A percentile compares a stretch with the other conserved stretches of the same genome.
These are phyloP conservation scores for Adansonia rubrostipa DNA, from an alignment of 441 rosid genomes.

Conservation along the genomic window DNA sequence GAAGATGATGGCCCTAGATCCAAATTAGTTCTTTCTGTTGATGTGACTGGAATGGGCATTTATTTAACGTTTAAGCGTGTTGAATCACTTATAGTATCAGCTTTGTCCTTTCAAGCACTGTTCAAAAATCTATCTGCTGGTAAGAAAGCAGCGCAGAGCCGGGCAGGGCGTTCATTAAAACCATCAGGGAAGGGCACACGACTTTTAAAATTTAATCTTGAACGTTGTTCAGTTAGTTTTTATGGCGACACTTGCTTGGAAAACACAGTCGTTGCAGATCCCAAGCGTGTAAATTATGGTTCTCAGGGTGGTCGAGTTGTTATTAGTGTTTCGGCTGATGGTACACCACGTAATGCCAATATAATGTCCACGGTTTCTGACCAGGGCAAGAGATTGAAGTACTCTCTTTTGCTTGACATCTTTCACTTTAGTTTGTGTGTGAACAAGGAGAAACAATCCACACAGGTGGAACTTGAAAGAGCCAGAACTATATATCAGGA, in stretches of 20 bases:
- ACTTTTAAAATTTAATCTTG: slow-evolving; percentile 77
- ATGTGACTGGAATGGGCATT: slow-evolving; percentile 86
- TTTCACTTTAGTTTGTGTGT: slow-evolving; percentile 68
- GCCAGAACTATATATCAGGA: slow-evolving; percentile 89
- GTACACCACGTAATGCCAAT: slow-evolving; percentile 78
- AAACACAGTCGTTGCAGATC: slow-evolving; percentile 71
- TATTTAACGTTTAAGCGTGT: slow-evolving; percentile 75
- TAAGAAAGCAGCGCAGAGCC: slow-evolving; percentile 57
- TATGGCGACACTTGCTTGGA: slow-evolving; percentile 78
- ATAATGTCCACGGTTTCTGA: slow-evolving; percentile 63
- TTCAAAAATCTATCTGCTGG: slow-evolving; percentile 63
- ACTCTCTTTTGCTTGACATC: slow-evolving; percentile 80
- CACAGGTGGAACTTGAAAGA: slow-evolving; percentile 92
- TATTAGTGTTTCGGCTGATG: slow-evolving; percentile 74
- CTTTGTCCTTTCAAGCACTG: slow-evolving; percentile 77
- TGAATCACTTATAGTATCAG: slow-evolving; percentile 76
- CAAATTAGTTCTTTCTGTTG: slow-evolving; percentile 83
- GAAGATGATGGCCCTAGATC: slow-evolving; percentile 64
- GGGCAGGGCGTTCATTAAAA: slow-evolving; percentile 57
- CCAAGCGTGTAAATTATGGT: slow-evolving; percentile 98
- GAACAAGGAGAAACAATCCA: slow-evolving; percentile 92
- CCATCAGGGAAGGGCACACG: slow-evolving; percentile 87
- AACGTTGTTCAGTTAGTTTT: slow-evolving; percentile 78
- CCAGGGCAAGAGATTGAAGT: slow-evolving; percentile 68
- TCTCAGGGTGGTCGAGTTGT: slow-evolving; percentile 93